Evolutionary conservation across 305 asterid species (phyloP).

Genomic region (Fraxinus sp.): DNA sequence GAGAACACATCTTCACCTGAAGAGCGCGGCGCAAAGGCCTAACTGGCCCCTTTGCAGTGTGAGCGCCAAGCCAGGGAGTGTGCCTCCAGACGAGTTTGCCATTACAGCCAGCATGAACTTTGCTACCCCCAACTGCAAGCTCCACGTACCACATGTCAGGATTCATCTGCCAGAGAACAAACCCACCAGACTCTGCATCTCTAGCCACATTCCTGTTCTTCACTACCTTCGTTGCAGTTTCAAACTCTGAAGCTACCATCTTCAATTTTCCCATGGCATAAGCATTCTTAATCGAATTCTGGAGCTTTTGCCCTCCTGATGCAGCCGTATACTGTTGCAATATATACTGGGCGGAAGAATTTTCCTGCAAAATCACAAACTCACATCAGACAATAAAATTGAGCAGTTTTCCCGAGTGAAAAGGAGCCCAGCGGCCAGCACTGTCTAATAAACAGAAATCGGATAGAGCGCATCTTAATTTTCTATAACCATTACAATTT

Average conservation of each 20-base stretch:
- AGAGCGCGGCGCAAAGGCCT: slow-evolving; percentile 83
- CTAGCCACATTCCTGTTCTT: slow-evolving; percentile 60
- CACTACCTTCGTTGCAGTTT: slow-evolving; percentile 72
- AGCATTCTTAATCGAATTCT: slow-evolving; percentile 60
- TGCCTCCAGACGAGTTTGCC: slow-evolving; percentile 89
- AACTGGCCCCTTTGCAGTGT: slow-evolving; percentile 80
- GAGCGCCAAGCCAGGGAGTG: slow-evolving; percentile 92
- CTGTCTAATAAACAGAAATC: neutral
- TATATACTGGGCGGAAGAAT: slow-evolving; percentile 80
- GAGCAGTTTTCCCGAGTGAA: slow-evolving; percentile 9
- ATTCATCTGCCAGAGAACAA: slow-evolving; percentile 89
- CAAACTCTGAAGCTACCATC: slow-evolving; percentile 85
- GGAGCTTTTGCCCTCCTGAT: slow-evolving; percentile 74
- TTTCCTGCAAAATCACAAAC: slow-evolving; percentile 51
- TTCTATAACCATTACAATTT: neutral
- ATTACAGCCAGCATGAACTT: slow-evolving; percentile 87
- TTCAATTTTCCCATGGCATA: slow-evolving; percentile 81
- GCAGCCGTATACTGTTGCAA: slow-evolving; percentile 85
- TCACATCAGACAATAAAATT: neutral
- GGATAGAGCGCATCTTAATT: neutral
- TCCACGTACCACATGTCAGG: slow-evolving; percentile 92
- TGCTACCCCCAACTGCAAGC: slow-evolving; percentile 87
- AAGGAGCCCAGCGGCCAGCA: neutral
- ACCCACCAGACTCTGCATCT: slow-evolving; percentile 80
- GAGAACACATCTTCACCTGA: slow-evolving; percentile 44